Base-by-base conservation (phyloP, 1,139 yeast genomes). In the Insectozyma bohioensis region DNA sequence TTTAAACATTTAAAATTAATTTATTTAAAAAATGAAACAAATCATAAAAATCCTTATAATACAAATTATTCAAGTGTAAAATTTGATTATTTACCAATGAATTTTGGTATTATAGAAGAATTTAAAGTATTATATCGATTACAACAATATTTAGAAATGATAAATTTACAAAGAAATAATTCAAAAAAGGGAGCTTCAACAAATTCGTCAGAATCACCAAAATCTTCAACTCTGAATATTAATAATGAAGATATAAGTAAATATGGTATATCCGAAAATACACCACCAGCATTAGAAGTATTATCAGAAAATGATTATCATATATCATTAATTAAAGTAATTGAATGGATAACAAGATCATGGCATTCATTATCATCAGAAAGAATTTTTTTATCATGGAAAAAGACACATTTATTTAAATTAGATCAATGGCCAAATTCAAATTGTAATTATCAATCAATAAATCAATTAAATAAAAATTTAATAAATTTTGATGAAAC, bases 101-200 rank as follows among this genome's bases (percentile, higher is more conserved):
- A 72, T 42, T 78, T 79, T 66, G 86, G 86, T 2, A 75, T 79
- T 4, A 63, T 76, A 18, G 80, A 77, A 39, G 85, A 80, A 43
- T 76, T 80, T 47, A 77, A 77, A 43, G 66, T 77, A 9, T 57
- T 76, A 28, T 80, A 75, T 49, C 64, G 86, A 39, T 60, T 75
- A 6, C 80, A 75, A 41, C 85, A 80, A 44, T 80, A 78, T 43
- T 57, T 72, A 40, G 77, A 72, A 22, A 63, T 78, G 61, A 66
- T 56, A 34, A 61, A 55, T 56, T 51, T 49, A 53, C 79, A 58
- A 55, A 59, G 54, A 49, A 55, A 31, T 20, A 50, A 47, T 30
- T 45, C 52, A 5, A 49, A 14, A 13, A n/a, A n/a, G n/a, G n/a
- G n/a, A n/a, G n/a, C n/a, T n/a, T n/a, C n/a, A n/a, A 11, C 5